phyloP scores from a whole-genome alignment of 306 rosid species.

The Hylodesmum podocarpum region DNA sequence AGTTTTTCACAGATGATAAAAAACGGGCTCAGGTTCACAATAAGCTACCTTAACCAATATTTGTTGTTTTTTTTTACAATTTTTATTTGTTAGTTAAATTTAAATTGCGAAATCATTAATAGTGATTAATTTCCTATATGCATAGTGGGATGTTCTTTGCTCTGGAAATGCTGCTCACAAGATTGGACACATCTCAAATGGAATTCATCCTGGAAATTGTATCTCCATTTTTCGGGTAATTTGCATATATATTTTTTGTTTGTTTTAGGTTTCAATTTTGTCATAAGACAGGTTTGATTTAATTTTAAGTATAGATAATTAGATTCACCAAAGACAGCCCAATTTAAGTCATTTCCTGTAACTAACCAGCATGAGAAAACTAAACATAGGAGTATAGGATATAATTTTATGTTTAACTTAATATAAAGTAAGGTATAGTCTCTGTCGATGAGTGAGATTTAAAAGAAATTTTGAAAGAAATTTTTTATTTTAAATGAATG shows the following conservation, averaged over 20 bases:
- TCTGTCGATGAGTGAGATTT: too few relatives aligned
- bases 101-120: not conserved
- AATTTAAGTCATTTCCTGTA: not conserved
- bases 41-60: not conserved
- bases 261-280: not conserved
- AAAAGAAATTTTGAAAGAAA: too few relatives aligned
- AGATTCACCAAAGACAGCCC: not conserved
- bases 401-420: not conserved
- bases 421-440: too few relatives aligned
- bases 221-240: constrained; percentile 60
- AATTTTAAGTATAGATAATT: not conserved
- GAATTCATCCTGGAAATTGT: constrained; percentile 49
- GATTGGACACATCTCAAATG: constrained; percentile 52
- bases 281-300: not conserved
- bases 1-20: constrained; percentile 46
- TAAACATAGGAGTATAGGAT: not conserved
- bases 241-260: not conserved
- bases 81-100: not conserved
- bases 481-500: too few relatives aligned
- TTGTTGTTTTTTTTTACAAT: not conserved
- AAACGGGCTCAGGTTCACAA: constrained; percentile 51
- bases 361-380: not conserved
- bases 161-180: constrained; percentile 34
- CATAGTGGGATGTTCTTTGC: constrained; percentile 74
- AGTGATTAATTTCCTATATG: not conserved